These are phyloP conservation scores for Diplocarpon mali DNA, from an alignment of 2,329 filamentous ascomycete species.

Conservation along the genomic window DNA sequence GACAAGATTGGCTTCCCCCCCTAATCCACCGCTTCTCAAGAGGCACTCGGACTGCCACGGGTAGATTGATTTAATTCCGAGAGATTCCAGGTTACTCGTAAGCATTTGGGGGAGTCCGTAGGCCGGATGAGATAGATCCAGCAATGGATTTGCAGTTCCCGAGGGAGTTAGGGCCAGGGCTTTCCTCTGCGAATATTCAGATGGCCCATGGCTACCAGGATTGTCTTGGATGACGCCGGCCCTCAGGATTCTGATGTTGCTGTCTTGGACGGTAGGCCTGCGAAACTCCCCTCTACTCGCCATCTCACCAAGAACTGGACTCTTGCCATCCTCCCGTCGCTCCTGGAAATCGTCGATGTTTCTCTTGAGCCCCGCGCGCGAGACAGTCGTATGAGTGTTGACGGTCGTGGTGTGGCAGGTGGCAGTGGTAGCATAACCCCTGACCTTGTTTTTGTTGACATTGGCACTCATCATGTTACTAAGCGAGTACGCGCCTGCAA, in stretches of 20 bases:
- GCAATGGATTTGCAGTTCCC: conserved; percentile 38
- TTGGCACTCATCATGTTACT: conserved; percentile 9
- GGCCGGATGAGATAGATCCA: conserved; percentile 49
- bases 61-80: conserved; percentile 66
- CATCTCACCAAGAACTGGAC: conserved; percentile 6
- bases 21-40: conserved; percentile 52
- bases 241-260: conserved; percentile 21
- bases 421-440: neutral
- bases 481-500: neutral
- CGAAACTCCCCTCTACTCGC: conserved; percentile 14
- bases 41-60: conserved; percentile 72
- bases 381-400: conserved; percentile 16
- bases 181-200: conserved; percentile 48
- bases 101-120: conserved; percentile 53
- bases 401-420: conserved; percentile 20
- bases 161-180: conserved; percentile 42
- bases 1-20: conserved; percentile 58
- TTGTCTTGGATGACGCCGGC: conserved; percentile 37
- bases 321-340: neutral
- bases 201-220: conserved; percentile 23
- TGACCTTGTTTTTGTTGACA: conserved; percentile 9
- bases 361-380: conserved; percentile 18
- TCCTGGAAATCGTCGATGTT: conserved; percentile 12
- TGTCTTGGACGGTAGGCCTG: conserved; percentile 9
- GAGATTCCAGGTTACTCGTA: conserved; percentile 50